These are phyloP conservation scores for Exophiala calicioides DNA, from an alignment of 2,329 filamentous ascomycete genomes.

Conservation along the genomic window DNA sequence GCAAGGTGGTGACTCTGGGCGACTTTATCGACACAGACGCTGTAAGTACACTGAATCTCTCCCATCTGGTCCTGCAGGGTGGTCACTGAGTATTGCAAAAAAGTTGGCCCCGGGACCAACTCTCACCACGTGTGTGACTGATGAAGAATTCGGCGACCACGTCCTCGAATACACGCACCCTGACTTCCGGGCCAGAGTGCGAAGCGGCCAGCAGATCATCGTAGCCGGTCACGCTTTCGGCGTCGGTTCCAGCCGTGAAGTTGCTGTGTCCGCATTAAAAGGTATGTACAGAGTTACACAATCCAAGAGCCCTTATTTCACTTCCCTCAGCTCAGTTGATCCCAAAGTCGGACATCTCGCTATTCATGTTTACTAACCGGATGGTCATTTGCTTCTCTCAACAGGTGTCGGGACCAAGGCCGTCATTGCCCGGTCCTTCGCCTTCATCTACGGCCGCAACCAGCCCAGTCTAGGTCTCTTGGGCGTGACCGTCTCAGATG, in stretches of 20 bases:
- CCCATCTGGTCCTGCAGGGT: conserved; percentile 17
- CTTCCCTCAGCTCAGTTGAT: too few relatives aligned
- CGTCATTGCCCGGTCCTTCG: conserved; percentile 48
- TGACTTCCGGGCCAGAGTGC: conserved; percentile 41
- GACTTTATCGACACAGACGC: conserved; percentile 52
- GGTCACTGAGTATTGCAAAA: conserved; percentile 62
- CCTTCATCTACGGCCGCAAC: conserved; percentile 51
- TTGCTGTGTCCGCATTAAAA: conserved; percentile 46
- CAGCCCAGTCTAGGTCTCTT: conserved; percentile 48
- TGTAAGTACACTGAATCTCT: conserved; percentile 29
- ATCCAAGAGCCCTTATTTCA: too few relatives aligned
- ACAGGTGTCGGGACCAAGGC: conserved; percentile 41
- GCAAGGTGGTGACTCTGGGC: conserved; percentile 40
- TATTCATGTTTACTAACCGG: conserved; percentile 7
- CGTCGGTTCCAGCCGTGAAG: conserved; percentile 48
- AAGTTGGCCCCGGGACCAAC: conserved; percentile 48
- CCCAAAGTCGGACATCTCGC: conserved; percentile 25
- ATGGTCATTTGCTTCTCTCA: conserved; percentile 30
- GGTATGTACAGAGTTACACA: conserved; percentile 32
- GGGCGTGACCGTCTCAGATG: conserved; percentile 44
- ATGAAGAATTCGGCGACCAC: conserved; percentile 41
- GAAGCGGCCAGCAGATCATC: conserved; percentile 14
- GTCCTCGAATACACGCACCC: conserved; percentile 46
- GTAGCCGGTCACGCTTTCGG: conserved; percentile 52
- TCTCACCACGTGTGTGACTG: conserved; percentile 61